Base-by-base conservation (phyloP, 1,284 basidiomycete species). In the Bondarzewia mesenterica region DNA sequence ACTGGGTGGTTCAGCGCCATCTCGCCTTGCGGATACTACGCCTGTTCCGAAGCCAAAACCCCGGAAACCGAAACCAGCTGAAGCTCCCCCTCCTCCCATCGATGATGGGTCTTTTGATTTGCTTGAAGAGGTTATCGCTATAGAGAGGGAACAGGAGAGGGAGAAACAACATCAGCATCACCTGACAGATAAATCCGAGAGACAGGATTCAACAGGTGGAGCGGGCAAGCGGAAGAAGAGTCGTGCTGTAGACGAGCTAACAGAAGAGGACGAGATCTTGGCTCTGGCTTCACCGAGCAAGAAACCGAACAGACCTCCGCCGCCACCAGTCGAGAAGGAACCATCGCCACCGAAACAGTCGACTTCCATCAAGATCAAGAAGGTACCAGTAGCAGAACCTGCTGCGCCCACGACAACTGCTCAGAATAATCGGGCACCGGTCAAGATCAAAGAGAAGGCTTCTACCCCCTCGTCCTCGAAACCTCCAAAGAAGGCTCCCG, bases 31-130 rank as follows among this genome's bases (percentile, higher is more conserved):
- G 14, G 50, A 48, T 12, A 21, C 52, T 16, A 21, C 53, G 7
- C 46, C 48, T 16, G 18, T 44, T 26, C 23, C 56, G 26, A 42
- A 47, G 21, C 56, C 63, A 20, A 83, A 80, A 57, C 63, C 69
- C 1, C 73, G 73, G 53, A 66, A 63, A 40, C 55, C 55, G 10
- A 64, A 66, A 58, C 56, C 51, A 52, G 67, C 58, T 4, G 77
- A 80, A 46, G 71, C 72, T 10, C 79, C 81, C 3, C 80, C 82
- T 4, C 71, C 78, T 22, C 4, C 80, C 78, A 75, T 84, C 40
- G 85, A 87, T 54, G 85, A 88, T 61, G 85, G 82, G 10, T 84
- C 82, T 21, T 78, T 83, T 53, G 86, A 89, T 58, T 70, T 89
- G 39, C 68, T 88, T 3, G 85, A 88, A 60, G 86, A 89, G 59